A percentile compares a stretch with the other conserved stretches of the same genome.
Conservation (phyloP, 163 green algal genomes). For the Scenedesmus sp. region DNA sequence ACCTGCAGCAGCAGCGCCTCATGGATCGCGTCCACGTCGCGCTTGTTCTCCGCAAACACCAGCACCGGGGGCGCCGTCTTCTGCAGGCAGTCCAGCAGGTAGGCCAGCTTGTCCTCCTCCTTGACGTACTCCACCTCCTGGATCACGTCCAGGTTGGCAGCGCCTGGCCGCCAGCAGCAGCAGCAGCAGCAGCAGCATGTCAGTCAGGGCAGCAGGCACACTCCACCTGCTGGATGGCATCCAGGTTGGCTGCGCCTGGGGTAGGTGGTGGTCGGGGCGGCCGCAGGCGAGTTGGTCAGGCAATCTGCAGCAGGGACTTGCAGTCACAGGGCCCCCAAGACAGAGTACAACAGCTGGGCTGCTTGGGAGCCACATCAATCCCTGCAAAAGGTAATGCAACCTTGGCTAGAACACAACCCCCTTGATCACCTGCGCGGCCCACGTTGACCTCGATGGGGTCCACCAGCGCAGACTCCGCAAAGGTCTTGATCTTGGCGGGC, state of each 20-base stretch:
- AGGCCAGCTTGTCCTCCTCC: constrained; percentile 95
- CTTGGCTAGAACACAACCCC: no score
- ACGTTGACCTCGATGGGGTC: constrained; percentile 98
- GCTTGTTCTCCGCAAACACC: constrained; percentile 98
- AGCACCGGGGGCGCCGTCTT: constrained; percentile 99
- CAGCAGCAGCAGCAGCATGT: neutral
- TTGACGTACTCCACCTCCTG: constrained; percentile 99
- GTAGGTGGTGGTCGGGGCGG: neutral
- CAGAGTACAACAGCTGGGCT: no score
- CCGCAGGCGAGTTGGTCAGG: no score
- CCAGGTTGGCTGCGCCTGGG: constrained; percentile 92
- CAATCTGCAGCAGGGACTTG: no score
- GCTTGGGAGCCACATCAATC: neutral
- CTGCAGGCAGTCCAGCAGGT: constrained; percentile 97
- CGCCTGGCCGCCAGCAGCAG: constrained; percentile 65
- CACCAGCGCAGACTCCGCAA: constrained; percentile 95
- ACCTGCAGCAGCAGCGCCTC: constrained; percentile 96
- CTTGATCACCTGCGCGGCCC: constrained; percentile 75
- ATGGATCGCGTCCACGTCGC: constrained; percentile 96
- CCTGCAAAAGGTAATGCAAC: no score
- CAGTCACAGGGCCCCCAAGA: no score
- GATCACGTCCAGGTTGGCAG: constrained; percentile 97
- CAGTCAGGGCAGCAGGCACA: constrained; percentile 50
- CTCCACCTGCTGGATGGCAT: constrained; percentile 99
- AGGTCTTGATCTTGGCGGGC: constrained; percentile 97